Base-by-base conservation (phyloP, 2,329 filamentous ascomycete species). In the Chrysoporthe cubensis region DNA sequence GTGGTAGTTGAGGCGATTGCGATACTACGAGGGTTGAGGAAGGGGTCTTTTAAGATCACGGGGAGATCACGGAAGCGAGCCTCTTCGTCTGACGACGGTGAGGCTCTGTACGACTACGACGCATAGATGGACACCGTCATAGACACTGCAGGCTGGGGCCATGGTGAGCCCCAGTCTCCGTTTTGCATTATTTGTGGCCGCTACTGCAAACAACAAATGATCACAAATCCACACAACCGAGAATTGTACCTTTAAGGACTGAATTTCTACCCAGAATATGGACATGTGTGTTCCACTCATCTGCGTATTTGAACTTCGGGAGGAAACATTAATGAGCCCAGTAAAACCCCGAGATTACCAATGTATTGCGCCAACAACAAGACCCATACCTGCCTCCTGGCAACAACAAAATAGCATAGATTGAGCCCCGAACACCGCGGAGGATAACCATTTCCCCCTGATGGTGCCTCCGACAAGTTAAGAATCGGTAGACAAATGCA, bases 241-340 rank as follows among this genome's bases (percentile, higher is more conserved):
- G 48, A 9, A 37, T 37, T 21, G 16, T 13, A 44, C 62, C 68
- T 68, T 52, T 63, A 70, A 66, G 60, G 66, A 70, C 63, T 57
- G 68, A 59, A 65, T 66, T 67, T 66, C 68, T 64, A 70, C 62
- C 63, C 66, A 68, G n/a, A 16, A 65, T 68, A 68, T 70, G 68
- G 54, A 70, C 62, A 70, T 61, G 62, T 59, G 60, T 68, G 62
- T 59, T 64, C 60, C 60, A 52, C 57, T 68, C 63, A 65, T 68
- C 52, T 62, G 48, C 65, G 37, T 65, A 54, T 63, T 44, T 52
- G 65, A 65, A 65, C 52, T 40, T 52, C 32, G 62, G 46, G 54
- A 48, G 60, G 32, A 68, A 60, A 52, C 42, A 40, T 54, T 66
- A 62, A 62, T 60, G 59, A 64, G 26, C 67, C 43, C 44, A 63